Percentiles rank a stretch among this genome's conserved stretches.
These are phyloP conservation scores for Xerophyta viscosa DNA, from an alignment of 106 monocot genomes.

Conservation along the genomic window DNA sequence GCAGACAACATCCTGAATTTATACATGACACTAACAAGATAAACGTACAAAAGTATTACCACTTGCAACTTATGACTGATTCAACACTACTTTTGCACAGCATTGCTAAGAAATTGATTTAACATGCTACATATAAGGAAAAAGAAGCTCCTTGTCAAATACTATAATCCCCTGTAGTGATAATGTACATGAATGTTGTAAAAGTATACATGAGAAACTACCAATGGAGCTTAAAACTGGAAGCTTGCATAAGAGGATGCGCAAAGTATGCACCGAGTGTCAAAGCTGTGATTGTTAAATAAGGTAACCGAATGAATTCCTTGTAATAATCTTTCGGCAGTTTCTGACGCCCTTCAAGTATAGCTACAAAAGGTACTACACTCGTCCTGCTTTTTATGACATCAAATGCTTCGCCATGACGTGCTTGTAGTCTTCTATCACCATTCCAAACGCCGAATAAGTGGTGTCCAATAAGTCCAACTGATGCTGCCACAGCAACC, in stretches of 20 bases:
- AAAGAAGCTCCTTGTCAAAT: not conserved
- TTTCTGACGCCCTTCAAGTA: constrained; percentile 82
- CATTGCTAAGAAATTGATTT: not conserved
- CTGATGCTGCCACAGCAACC: constrained; percentile 62
- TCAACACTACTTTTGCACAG: not conserved
- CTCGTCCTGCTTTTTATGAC: constrained; percentile 70
- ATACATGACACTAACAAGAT: constrained; percentile 4
- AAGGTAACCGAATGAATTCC: constrained; percentile 84
- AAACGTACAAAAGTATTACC: constrained; percentile 2
- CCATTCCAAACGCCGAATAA: constrained; percentile 97
- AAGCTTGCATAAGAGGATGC: constrained; percentile 90
- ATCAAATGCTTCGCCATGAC: constrained; percentile 67
- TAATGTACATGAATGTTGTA: not conserved
- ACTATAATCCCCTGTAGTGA: not conserved
- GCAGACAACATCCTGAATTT: constrained; percentile 12
- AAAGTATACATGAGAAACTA: constrained; percentile 9
- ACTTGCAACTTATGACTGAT: not conserved
- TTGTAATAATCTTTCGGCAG: constrained; percentile 83
- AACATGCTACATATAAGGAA: not conserved
- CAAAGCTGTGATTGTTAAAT: constrained; percentile 55
- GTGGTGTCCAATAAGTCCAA: constrained; percentile 82
- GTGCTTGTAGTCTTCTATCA: constrained; percentile 54
- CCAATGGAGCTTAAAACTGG: constrained; percentile 86
- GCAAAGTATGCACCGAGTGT: constrained; percentile 87
- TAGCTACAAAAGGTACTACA: constrained; percentile 71